Evolutionary conservation across 2,329 filamentous ascomycete species (phyloP), one percentile per base, ranked within the genome.

Genomic region (Graphium sp.): DNA sequence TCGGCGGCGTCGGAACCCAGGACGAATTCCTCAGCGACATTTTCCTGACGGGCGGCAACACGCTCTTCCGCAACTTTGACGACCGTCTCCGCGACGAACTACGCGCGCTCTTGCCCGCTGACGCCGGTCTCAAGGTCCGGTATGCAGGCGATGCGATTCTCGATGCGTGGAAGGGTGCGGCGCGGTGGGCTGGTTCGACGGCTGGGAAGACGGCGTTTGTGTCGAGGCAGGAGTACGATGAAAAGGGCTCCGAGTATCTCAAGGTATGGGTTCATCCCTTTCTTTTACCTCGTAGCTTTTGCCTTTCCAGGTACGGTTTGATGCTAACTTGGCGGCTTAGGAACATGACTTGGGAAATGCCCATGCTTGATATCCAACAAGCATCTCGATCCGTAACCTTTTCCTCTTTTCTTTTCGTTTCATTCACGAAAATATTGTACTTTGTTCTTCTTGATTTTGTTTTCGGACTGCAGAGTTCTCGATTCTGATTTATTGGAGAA

Each of bases 21-120:
- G 65, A 77, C 38, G 70, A 71, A 24, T 73, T 94, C 24, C 55
- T 94, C 14, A 72, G 70, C 25, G 87, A 98, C 47, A 66, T 98
- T 21, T 95, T 98, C 57, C 53, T 95, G 22, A 95, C 87, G 0
- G 87, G 89, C n/a, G 89, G 91, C 11, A 87, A 87, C 48, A 83
- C 80, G 0, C 55, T 92, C 25, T 93, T 94, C 53, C 55, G 67
- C 34, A 79, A 79, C 37, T 93, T 98, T 45, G 84, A 94, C 43
- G 76, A 91, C 42, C 62, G 87, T 18, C 56, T 95, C 35, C 59
- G 66, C 28, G 63, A 66, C 18, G 87, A 89, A 26, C 56, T 95
- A 30, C 64, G 67, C 21, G 70, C 74, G 1, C 66, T 82, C 34
- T 49, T 94, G 39, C 79, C 84, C 2, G 63, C 73, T 10, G 74